A percentile compares a stretch with the other conserved stretches of the same genome.
Evolutionary conservation across 345 rosid species (phyloP).

Genomic region (Theobroma cacao): DNA sequence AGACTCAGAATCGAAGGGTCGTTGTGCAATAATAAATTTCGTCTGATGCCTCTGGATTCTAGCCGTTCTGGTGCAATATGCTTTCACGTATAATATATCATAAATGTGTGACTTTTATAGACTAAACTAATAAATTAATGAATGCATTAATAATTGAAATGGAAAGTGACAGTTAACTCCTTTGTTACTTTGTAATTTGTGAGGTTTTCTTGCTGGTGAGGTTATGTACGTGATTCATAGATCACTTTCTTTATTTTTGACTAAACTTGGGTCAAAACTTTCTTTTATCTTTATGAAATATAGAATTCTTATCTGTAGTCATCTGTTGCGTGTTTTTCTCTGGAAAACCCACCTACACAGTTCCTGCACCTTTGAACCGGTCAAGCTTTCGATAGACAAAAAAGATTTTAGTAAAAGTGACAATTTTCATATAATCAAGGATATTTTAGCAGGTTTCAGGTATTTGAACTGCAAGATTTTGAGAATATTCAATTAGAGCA

Average conservation of each 20-base stretch:
- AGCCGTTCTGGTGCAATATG: background rate
- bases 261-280: background rate
- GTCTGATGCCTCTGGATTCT: too few relatives aligned
- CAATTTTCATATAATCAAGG: background rate
- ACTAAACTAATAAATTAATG: background rate
- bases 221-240: background rate
- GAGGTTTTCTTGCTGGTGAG: background rate
- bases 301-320: background rate
- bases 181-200: too few relatives aligned
- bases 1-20: background rate
- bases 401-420: too few relatives aligned
- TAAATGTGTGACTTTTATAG: background rate
- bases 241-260: background rate
- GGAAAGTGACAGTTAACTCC: background rate
- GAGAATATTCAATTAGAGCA: background rate
- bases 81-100: background rate
- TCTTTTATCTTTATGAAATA: background rate
- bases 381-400: too few relatives aligned
- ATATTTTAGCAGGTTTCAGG: background rate
- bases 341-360: background rate
- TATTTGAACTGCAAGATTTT: background rate
- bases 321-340: slow-evolving; percentile 11
- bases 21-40: background rate
- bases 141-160: background rate
- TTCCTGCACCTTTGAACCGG: slow-evolving; percentile 17